Evolutionary conservation across 371 early-diverging fungal species (phyloP), one percentile per base, ranked within the genome.

Genomic region (Haplosporangium sp.): DNA sequence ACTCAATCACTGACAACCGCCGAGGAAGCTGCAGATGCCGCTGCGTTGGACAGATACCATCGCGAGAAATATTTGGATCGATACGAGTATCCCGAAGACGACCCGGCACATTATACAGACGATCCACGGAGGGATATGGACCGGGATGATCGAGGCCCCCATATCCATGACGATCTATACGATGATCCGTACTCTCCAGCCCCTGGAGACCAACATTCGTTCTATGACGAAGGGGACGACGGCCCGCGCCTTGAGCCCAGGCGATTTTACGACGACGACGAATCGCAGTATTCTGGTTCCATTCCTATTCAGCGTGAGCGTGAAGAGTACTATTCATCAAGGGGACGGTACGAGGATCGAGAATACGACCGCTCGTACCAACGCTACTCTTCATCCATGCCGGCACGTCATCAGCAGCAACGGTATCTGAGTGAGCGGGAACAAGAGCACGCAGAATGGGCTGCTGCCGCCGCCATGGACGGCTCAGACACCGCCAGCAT

Each of bases 281-380:
- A 77, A 47, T 72, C 79, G 1, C 68, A 67, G 41, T 64, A 57
- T 37, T 77, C 79, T 12, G 79, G 76, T 23, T 65, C 76, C 6
- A 55, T 75, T 48, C 57, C 64, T 4, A 51, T 58, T 16, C 70
- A 47, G 13, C 60, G 63, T 12, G 70, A 55, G 12, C 52, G 70
- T 16, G 53, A 60, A 38, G 72, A 64, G 38, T 70, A 71, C 37
- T 71, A 60, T 46, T 6, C 58, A 5, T 5, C 60, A 6, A 45
- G 65, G 11, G n/a, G 20, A 1, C 68, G 73, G 16, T 71, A 77
- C 46, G 79, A 77, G 0, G 68, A 71, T 0, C 62, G 63, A 16
- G 69, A 70, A 6, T 75, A 69, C 21, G 70, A 75, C 23, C 66
- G 70, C 12, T 43, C 67, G 3, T 69, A 69, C 55, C 66, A 62